Evolutionary conservation across 2,329 filamentous ascomycete genomes (phyloP), one percentile per base, ranked within the genome.

Genomic region (Ceratocystis cubensis): DNA sequence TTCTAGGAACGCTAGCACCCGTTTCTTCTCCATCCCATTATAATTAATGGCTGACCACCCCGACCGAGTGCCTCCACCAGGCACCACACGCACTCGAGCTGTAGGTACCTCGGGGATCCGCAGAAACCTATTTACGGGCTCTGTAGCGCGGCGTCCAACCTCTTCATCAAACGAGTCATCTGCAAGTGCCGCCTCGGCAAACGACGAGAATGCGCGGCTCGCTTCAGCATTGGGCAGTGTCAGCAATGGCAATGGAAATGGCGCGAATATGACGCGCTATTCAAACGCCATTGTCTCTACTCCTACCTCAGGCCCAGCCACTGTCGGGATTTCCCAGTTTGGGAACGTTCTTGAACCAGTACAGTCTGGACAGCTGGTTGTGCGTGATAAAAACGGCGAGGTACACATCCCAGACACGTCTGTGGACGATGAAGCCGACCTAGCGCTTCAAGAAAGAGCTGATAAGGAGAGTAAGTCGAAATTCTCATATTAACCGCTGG

Each of bases 361-460:
- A 5, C 57, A 56, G 17, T 72, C 74, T 1, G 74, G 74, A 0
- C 84, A 86, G 70, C 86, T 88, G 67, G 81, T 88, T 7, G 80
- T 86, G 59, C 78, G 85, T 69, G 81, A 87, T 71, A 76, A 81
- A 73, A 81, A 86, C 71, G 85, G 84, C 62, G 84, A 87, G 70
- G 80, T 85, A 66, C 80, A 85, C 72, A 75, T 87, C 6, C 63
- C 64, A 6, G 65, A 66, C 13, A 64, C 33, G 17, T 62, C 59
- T 6, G 74, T 77, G 6, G 74, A 81, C 33, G 82, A 84, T 62
- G 82, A 83, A 65, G 80, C 82, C 72, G 80, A 80, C 63, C 76
- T 76, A 67, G 80, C 78, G 28, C 75, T 81, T 61, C 86, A 86
- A 70, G 82, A 85, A 66, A 79, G 77, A 69, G 78, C 79, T 71